These are phyloP conservation scores for Dothideomycetes sp. DNA, from an alignment of 2,329 filamentous ascomycete genomes.

Conservation along the genomic window DNA sequence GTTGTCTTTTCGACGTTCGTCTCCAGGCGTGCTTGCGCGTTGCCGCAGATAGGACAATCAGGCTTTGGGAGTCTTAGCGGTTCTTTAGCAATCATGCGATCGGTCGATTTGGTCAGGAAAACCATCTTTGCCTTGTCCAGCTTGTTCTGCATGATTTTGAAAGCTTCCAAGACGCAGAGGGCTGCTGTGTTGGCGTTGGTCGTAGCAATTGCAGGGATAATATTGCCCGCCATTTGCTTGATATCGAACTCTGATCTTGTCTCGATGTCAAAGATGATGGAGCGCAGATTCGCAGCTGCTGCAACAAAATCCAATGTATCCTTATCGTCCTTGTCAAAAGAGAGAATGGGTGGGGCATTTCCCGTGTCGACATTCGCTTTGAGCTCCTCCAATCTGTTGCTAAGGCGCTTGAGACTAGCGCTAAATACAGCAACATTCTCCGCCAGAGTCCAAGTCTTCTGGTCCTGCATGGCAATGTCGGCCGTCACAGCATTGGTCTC, in stretches of 20 bases:
- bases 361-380: conserved; percentile 43
- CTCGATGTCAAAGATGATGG: conserved; percentile 80
- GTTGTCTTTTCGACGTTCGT: conserved; percentile 64
- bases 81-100: conserved; percentile 48
- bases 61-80: conserved; percentile 56
- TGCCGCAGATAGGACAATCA: conserved; percentile 72
- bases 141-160: conserved; percentile 73
- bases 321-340: conserved; percentile 93
- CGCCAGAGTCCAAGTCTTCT: conserved; percentile 66
- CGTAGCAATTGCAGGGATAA: conserved; percentile 95
- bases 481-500: conserved; percentile 22
- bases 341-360: conserved; percentile 49
- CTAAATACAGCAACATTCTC: conserved; percentile 83
- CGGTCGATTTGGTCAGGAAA: conserved; percentile 60
- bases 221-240: conserved; percentile 79
- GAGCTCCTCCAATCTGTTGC: conserved; percentile 57
- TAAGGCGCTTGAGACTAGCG: conserved; percentile 69
- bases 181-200: conserved; percentile 95
- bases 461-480: conserved; percentile 48
- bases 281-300: conserved; percentile 80
- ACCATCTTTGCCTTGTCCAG: conserved; percentile 68
- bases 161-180: conserved; percentile 81
- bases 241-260: conserved; percentile 61
- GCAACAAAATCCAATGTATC: conserved; percentile 94
- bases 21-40: conserved; percentile 54